Evolutionary conservation across 2,329 filamentous ascomycete genomes (phyloP), one percentile per base, ranked within the genome.

Genomic region (Pseudogymnoascus sp.): DNA sequence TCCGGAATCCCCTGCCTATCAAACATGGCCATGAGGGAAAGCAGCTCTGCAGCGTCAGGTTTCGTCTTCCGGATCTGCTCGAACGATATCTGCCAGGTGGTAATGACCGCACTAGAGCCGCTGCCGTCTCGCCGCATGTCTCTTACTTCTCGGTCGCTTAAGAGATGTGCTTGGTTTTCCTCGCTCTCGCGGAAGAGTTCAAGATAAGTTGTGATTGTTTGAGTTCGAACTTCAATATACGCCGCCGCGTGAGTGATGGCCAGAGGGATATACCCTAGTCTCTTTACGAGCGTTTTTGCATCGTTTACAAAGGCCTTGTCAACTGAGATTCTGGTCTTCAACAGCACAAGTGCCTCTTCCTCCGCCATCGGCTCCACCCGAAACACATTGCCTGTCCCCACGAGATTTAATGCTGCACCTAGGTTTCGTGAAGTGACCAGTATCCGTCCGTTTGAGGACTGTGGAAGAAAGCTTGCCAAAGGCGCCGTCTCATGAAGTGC

Each of bases 151-250:
- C 70, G 12, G 13, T 69, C 60, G n/a, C 42, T 29, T 1, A 76
- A 63, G 13, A 76, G 70, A n/a, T 35, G 61, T 1, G 61, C 64
- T 62, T 68, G 67, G 33, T 71, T 70, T 44, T 63, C 36, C 15
- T 76, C 70, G 64, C 69, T 74, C 42, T 72, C 65, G 4, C 65
- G 67, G 62, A 79, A 74, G 1, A 73, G 63, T 3, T 70, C 60
- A 2, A 81, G 63, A 61, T 82, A 82, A 15, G 70, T 65, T 0
- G 73, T 75, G 41, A 65, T 70, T 27, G 68, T 68, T 2, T 70
- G 71, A 9, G 31, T 39, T 38, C 42, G 60, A 4, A 48, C 41
- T 51, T 59, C 64, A 59, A 72, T 69, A 63, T 71, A 73, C 2
- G 68, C 63, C 3, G 64, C 67, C 3, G 69, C 70, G 64, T 72